phyloP scores from a whole-genome alignment of 2,329 filamentous ascomycete genomes.

The Ceratocystiopsis minuta region DNA sequence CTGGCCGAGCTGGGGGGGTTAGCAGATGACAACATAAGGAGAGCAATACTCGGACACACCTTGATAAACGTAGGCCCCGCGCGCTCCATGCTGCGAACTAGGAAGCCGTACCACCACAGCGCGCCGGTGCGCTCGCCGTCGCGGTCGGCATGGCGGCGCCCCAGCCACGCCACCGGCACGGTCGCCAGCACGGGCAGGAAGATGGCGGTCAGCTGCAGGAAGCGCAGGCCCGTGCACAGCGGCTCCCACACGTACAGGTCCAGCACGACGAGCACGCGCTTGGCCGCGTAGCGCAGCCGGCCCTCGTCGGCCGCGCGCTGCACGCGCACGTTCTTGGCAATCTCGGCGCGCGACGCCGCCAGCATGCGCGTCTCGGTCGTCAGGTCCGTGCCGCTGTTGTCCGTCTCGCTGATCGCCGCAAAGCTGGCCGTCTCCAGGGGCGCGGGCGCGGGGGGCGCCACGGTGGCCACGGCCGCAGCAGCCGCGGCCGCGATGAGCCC shows the following conservation, averaged over 20 bases:
- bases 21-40: too few species aligned
- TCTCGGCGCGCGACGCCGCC: constrained; percentile 59
- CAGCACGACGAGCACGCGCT: constrained; percentile 45
- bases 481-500: too few species aligned
- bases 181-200: constrained; percentile 79
- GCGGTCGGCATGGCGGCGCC: constrained; percentile 39
- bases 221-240: constrained; percentile 69
- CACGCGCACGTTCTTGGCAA: constrained; percentile 42
- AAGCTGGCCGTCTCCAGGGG: constrained; percentile 37
- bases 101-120: constrained; percentile 83
- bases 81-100: constrained; percentile 78
- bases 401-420: constrained; percentile 36
- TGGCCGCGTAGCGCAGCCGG: constrained; percentile 38
- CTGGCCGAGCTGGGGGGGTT: too few species aligned
- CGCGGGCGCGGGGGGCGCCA: constrained; percentile 16
- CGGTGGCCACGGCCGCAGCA: too few species aligned
- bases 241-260: constrained; percentile 70
- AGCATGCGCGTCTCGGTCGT: constrained; percentile 81
- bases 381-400: constrained; percentile 30
- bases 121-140: constrained; percentile 67
- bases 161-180: constrained; percentile 68
- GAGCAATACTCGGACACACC: too few species aligned
- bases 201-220: constrained; percentile 69
- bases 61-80: constrained; percentile 96
- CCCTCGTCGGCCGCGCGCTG: constrained; percentile 31